Percentiles rank a stretch among this genome's conserved stretches.
Conservation (phyloP, 495 filamentous ascomycete species). For the Letharia lupina region DNA sequence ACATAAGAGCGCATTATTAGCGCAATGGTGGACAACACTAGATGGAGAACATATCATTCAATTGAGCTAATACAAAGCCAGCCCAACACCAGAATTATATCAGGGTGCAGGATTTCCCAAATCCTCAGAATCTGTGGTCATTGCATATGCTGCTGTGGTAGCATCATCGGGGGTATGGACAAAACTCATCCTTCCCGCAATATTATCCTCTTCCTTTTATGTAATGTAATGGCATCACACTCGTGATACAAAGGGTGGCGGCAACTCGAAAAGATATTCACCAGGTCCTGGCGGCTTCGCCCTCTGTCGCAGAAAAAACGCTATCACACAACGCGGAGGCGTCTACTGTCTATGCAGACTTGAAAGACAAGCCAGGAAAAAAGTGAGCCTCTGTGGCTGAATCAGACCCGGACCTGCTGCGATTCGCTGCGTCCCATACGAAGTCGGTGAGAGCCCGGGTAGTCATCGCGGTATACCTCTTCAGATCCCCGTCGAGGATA, state of each 20-base stretch:
- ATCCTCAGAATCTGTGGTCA: background rate
- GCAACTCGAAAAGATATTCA: background rate
- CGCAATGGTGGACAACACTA: background rate
- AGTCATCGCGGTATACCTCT: constrained; percentile 16
- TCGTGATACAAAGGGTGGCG: constrained; percentile 1
- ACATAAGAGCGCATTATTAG: background rate
- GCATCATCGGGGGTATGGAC: background rate
- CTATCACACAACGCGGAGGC: background rate
- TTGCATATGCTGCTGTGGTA: background rate
- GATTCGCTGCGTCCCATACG: constrained; percentile 3
- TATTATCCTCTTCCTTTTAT: constrained; percentile 1
- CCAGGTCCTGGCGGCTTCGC: background rate
- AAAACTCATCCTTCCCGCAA: background rate
- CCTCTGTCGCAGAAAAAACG: background rate
- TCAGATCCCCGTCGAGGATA: constrained; percentile 12
- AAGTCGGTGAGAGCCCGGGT: constrained; percentile 6
- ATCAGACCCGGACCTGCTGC: constrained; percentile 1
- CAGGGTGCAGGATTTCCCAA: background rate
- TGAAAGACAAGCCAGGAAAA: background rate
- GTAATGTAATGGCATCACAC: background rate
- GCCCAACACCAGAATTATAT: background rate
- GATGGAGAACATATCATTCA: constrained; percentile 8
- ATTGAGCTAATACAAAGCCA: constrained; percentile 10
- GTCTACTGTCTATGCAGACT: background rate
- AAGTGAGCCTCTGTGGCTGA: background rate